Evolutionary conservation across 2,329 filamentous ascomycete species (phyloP).

Genomic region (Trichoderma simmonsii): DNA sequence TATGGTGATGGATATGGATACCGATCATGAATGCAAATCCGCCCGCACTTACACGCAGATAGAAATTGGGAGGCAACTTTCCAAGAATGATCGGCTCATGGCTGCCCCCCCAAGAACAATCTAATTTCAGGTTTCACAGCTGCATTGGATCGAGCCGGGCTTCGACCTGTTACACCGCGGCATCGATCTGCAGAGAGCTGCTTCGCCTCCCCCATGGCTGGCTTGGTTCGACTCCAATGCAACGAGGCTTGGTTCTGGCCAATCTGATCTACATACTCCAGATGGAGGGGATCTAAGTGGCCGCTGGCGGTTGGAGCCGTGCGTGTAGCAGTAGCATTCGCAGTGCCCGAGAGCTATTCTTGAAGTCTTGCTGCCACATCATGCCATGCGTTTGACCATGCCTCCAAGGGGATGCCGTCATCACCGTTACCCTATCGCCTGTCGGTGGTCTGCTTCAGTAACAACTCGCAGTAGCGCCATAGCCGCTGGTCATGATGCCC

Average conservation of each 20-base stretch:
- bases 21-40: background rate
- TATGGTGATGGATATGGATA: background rate
- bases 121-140: background rate
- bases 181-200: conserved; percentile 16
- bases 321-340: background rate
- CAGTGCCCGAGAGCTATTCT: conserved; percentile 1
- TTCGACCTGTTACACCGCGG: conserved; percentile 8
- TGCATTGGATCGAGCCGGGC: conserved; percentile 2
- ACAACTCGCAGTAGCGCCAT: background rate
- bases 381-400: conserved; percentile 3
- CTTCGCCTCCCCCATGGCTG: conserved; percentile 17
- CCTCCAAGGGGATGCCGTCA: background rate
- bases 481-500: conserved; percentile 1
- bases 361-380: background rate
- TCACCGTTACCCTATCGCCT: background rate
- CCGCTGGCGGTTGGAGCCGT: background rate
- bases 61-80: background rate
- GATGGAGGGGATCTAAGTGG: background rate
- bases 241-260: conserved; percentile 1
- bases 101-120: background rate
- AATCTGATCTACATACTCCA: background rate
- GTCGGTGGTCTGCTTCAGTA: conserved; percentile 1
- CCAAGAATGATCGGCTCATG: background rate
- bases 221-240: background rate
- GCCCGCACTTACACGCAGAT: background rate